Percentiles rank a stretch among this genome's conserved stretches.
phyloP scores from a whole-genome alignment of 768 basidiomycete genomes.

The Artomyces pyxidatus region DNA sequence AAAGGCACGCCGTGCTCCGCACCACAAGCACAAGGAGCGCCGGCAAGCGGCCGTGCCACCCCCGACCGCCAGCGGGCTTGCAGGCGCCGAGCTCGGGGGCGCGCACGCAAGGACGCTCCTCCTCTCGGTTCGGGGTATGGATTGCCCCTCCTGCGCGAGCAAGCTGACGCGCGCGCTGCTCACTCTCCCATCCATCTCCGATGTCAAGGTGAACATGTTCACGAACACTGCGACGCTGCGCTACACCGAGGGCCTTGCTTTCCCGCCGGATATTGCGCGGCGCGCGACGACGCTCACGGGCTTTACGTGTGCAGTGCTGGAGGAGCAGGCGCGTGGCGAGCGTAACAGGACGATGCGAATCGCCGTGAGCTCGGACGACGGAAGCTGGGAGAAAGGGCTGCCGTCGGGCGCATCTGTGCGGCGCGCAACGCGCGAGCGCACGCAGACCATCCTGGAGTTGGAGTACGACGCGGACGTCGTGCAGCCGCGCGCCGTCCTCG shows the following conservation, averaged over 20 bases:
- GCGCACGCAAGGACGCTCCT: background rate
- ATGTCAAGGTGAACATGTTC: conserved; percentile 10
- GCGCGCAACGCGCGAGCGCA: background rate
- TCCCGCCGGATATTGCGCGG: conserved; percentile 4
- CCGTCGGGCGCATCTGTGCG: conserved; percentile 4
- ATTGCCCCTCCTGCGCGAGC: conserved; percentile 10
- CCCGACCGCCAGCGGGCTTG: background rate
- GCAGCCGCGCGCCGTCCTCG: conserved; percentile 27
- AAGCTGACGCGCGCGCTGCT: conserved; percentile 7
- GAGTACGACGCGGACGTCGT: conserved; percentile 20
- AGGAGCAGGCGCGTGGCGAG: conserved; percentile 1
- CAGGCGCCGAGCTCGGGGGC: conserved; percentile 2
- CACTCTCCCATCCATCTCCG: conserved; percentile 9
- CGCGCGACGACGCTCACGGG: conserved; percentile 8
- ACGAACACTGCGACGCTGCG: conserved; percentile 9
- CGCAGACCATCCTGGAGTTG: conserved; percentile 3
- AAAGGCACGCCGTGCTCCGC: background rate
- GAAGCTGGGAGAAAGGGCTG: background rate
- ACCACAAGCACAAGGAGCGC: background rate
- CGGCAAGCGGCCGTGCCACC: background rate
- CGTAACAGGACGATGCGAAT: conserved; percentile 6
- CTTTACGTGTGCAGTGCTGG: conserved; percentile 1
- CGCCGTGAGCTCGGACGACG: background rate
- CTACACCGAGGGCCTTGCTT: conserved; percentile 7
- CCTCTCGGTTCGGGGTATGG: conserved; percentile 10